Conservation (phyloP, 192 early-diverging fungal genomes). For the Mortierella hygrophila region DNA sequence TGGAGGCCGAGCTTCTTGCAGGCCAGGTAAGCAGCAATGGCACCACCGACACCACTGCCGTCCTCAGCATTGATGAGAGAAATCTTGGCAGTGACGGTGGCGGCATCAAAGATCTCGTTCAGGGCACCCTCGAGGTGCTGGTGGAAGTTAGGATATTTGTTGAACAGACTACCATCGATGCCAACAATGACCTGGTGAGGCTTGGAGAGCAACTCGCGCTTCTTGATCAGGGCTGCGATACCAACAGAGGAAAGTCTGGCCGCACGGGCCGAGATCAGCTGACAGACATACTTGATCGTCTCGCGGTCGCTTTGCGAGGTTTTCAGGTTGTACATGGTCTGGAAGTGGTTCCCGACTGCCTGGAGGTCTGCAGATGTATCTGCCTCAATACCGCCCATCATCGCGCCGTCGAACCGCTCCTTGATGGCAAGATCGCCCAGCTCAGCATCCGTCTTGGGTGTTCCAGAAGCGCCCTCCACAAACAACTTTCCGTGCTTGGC, state of each 20-base stretch:
- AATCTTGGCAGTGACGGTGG: constrained; percentile 64
- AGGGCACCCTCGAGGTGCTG: constrained; percentile 80
- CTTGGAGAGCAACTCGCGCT: constrained; percentile 65
- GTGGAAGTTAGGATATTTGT: constrained; percentile 81
- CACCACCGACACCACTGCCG: constrained; percentile 84
- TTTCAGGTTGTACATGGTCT: constrained; percentile 70
- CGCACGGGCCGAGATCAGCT: constrained; percentile 87
- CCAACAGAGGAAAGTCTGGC: constrained; percentile 84
- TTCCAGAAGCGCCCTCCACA: constrained; percentile 32
- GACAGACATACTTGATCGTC: constrained; percentile 84
- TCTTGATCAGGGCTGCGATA: constrained; percentile 79
- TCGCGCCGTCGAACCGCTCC: constrained; percentile 81
- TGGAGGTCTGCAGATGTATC: constrained; percentile 75
- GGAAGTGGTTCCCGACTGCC: constrained; percentile 73
- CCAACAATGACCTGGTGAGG: constrained; percentile 68
- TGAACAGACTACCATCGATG: constrained; percentile 82
- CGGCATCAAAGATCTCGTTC: constrained; percentile 76
- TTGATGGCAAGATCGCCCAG: constrained; percentile 72
- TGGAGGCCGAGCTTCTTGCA: constrained; percentile 4
- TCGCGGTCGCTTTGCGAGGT: constrained; percentile 80
- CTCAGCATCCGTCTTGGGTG: constrained; percentile 24
- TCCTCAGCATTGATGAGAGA: constrained; percentile 80
- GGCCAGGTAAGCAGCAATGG: constrained; percentile 74
- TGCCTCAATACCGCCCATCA: constrained; percentile 77
- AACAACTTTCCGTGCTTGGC: constrained; percentile 85